Evolutionary conservation across 306 rosid genomes (phyloP).

Genomic region (apple (Malus domestica)): DNA sequence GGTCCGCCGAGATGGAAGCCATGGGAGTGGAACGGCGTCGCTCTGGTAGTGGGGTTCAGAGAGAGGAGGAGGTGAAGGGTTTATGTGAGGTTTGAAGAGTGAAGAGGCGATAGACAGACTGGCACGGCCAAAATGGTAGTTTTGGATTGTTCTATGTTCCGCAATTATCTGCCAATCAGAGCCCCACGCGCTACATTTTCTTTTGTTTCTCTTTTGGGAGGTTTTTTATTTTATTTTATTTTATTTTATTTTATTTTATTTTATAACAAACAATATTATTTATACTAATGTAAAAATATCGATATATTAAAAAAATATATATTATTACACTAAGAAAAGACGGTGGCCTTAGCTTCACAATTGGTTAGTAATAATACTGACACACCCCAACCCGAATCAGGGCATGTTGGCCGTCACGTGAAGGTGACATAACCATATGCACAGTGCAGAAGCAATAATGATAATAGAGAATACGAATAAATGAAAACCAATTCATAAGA

Average conservation of each 20-base stretch:
- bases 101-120: background rate
- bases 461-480: no score
- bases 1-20: constrained; percentile 45
- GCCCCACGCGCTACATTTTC: background rate
- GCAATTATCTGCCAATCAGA: background rate
- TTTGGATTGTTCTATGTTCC: background rate
- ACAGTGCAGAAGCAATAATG: no score
- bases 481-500: no score
- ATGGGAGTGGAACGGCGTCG: constrained; percentile 35
- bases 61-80: background rate
- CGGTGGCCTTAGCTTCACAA: no score
- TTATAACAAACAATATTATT: no score
- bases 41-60: background rate
- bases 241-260: background rate
- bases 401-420: no score
- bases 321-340: background rate
- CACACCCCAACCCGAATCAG: no score
- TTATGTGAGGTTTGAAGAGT: background rate
- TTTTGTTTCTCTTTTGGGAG: background rate
- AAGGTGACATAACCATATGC: no score
- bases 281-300: no score
- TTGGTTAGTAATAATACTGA: no score
- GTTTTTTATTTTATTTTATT: background rate
- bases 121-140: background rate
- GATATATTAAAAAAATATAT: no score